Conservation (phyloP, 129 eudicot species). For the Pittosporum tobira region DNA sequence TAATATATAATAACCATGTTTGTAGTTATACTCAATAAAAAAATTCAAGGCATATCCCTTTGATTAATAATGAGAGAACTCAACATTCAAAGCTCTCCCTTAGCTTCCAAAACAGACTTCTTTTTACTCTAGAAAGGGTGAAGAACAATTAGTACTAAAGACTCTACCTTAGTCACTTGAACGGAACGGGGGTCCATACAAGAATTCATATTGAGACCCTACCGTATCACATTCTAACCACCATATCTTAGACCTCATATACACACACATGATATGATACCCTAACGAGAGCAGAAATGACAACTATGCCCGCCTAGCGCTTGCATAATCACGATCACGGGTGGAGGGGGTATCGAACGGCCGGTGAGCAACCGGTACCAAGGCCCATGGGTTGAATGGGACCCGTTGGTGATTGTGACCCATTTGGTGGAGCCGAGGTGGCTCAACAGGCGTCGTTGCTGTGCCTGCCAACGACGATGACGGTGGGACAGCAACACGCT, state of each 20-base stretch:
- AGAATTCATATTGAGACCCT: not conserved
- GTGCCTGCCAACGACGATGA: slow-evolving; percentile 30
- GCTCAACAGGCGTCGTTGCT: slow-evolving; percentile 19
- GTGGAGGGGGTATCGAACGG: slow-evolving; percentile 30
- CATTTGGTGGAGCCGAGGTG: slow-evolving; percentile 17
- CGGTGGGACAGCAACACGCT: slow-evolving; percentile 46
- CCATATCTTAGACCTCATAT: slow-evolving; percentile 5
- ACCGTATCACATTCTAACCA: not conserved
- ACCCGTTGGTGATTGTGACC: slow-evolving; percentile 26
- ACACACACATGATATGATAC: not conserved
- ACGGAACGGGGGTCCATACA: not conserved
- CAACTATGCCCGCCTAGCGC: not conserved
- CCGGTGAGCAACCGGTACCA: slow-evolving; percentile 29
- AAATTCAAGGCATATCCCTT: no score
- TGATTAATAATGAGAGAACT: no score
- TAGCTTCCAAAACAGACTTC: not conserved
- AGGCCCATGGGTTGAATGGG: slow-evolving; percentile 46
- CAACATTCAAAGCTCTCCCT: not conserved
- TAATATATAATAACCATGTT: no score
- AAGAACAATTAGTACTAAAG: slow-evolving; percentile 4
- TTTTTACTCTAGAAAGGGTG: not conserved
- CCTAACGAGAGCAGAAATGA: not conserved
- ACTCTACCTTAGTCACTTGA: slow-evolving; percentile 1
- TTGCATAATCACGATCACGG: slow-evolving; percentile 23
- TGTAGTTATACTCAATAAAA: no score